Base-by-base conservation (phyloP, 2,329 filamentous ascomycete genomes). In the Colletotrichum higginsianum region DNA sequence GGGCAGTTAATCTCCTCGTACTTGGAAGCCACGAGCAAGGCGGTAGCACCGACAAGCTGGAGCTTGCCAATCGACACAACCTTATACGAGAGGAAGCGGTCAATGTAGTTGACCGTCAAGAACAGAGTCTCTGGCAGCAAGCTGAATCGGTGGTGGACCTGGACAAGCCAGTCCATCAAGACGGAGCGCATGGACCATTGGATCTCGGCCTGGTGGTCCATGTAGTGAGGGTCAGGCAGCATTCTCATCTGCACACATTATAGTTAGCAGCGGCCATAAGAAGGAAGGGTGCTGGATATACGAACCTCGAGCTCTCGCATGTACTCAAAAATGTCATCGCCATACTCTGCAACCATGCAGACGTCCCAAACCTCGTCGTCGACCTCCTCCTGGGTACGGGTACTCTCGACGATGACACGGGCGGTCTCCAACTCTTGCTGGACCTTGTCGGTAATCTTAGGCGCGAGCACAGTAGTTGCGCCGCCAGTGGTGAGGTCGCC, bases 1-100 rank as follows among this genome's bases (percentile, higher is more conserved):
- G 95, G 96, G 82, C 95, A 98, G 83, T 98, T 97, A 85, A 99
- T 98, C 84, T 99, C 96, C 82, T 99, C 96, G 80, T 98, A 99
- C 84, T 99, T 99, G 76, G 96, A 94, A 15, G 96, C 96, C 72
- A 99, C 92, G 77, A 98, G 95, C 75, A 99, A 93, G 35, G 96
- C 96, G 4, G 96, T 98, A 26, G 96, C 96, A 57, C 96, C 96
- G 62, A 98, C 96, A 18, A 99, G 90, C 84, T 99, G 96, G 56
- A 99, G 88, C 84, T 98, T 98, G 73, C 93, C 94, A 16, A 98
- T 89, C 1, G 96, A 98, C 44, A 99, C 95, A 47, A 98, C 91
- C 86, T 99, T 99, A 85, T 90, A 90, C 1, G 95, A 96, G 26
- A 99, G 89, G 82, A 99, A 99, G 35, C 96, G 94, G 81, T 99